Percentiles rank a stretch among this genome's conserved stretches.
Conservation (phyloP, 2,329 filamentous ascomycete species). For the Neofusicoccum umdonicola region DNA sequence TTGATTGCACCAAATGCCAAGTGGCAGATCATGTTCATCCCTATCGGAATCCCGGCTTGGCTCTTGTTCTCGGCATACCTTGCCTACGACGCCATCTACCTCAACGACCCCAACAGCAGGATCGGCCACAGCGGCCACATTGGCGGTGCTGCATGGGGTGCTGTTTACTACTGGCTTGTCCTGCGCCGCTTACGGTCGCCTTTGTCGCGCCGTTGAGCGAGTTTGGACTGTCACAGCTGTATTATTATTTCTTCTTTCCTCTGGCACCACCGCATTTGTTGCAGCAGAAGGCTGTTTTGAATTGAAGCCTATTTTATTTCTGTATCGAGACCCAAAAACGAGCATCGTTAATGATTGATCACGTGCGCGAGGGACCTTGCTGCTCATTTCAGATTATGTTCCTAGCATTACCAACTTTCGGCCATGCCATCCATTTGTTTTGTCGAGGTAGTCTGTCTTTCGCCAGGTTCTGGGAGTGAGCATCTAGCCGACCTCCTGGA, state of each 20-base stretch:
- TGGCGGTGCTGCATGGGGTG: slow-evolving; percentile 43
- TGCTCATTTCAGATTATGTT: not conserved
- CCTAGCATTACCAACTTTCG: too few relatives aligned
- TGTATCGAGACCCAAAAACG: not conserved
- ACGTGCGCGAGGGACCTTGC: too few relatives aligned
- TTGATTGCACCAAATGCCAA: slow-evolving; percentile 35
- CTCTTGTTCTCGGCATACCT: slow-evolving; percentile 35
- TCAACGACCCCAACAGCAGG: slow-evolving; percentile 29
- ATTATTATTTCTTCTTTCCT: not conserved
- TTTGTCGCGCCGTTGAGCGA: not conserved
- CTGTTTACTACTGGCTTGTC: slow-evolving; percentile 27
- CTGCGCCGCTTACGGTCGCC: slow-evolving; percentile 19
- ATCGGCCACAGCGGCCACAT: slow-evolving; percentile 47
- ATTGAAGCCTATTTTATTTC: not conserved
- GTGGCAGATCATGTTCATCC: slow-evolving; percentile 22
- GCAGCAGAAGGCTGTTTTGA: not conserved
- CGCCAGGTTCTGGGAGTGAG: not conserved
- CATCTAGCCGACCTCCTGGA: slow-evolving; percentile 13
- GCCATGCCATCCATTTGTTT: not conserved
- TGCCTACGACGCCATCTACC: slow-evolving; percentile 38
- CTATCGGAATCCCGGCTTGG: slow-evolving; percentile 45
- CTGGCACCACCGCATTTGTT: not conserved
- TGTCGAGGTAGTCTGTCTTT: not conserved
- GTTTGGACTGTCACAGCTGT: not conserved
- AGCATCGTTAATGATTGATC: not conserved